A percentile compares a stretch with the other conserved stretches of the same genome.
phyloP scores from a whole-genome alignment of 2,329 filamentous ascomycete genomes.

The Escovopsis weberi region DNA sequence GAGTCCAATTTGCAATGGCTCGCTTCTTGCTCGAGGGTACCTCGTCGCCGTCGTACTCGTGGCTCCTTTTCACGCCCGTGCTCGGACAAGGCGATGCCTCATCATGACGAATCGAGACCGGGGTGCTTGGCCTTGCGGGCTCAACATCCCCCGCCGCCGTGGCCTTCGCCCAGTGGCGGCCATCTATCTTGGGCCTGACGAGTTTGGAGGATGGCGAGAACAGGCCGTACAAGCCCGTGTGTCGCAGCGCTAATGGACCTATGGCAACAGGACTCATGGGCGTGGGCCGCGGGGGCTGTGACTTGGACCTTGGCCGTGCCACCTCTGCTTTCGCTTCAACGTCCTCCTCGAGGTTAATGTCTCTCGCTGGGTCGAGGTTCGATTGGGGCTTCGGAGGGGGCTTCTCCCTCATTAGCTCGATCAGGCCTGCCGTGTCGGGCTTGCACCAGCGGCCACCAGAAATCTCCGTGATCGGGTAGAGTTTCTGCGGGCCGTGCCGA shows the following conservation, averaged over 20 bases:
- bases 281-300: too few relatives aligned
- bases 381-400: not conserved
- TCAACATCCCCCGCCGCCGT: not conserved
- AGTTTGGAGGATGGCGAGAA: not conserved
- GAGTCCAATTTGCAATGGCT: not conserved
- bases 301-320: too few relatives aligned
- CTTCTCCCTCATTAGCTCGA: conserved; percentile 18
- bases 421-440: not conserved
- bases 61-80: not conserved
- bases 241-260: not conserved
- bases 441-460: not conserved
- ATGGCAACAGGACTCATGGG: too few relatives aligned
- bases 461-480: conserved; percentile 2
- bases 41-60: not conserved
- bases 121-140: not conserved
- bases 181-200: not conserved
- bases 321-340: too few relatives aligned
- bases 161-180: not conserved
- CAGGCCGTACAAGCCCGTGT: not conserved
- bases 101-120: not conserved
- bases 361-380: too few relatives aligned
- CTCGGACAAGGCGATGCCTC: not conserved
- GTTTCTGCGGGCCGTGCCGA: conserved; percentile 1
- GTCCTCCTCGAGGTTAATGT: too few relatives aligned
- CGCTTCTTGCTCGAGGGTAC: not conserved